These are phyloP conservation scores for Stygiomarasmius scandens DNA, from an alignment of 1,284 basidiomycete species.

Conservation along the genomic window DNA sequence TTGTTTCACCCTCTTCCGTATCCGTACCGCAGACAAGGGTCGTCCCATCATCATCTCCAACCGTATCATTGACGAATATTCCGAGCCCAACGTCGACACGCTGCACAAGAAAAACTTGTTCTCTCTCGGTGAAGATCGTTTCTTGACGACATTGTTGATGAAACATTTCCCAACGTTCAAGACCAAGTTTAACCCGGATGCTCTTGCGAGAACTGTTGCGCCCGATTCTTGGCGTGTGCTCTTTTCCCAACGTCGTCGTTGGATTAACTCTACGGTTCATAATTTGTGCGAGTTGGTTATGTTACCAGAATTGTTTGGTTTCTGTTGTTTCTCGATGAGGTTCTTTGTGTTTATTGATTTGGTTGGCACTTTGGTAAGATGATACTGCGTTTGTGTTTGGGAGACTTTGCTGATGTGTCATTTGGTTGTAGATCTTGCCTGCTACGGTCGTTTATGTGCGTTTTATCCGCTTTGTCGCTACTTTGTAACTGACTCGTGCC, in stretches of 20 bases:
- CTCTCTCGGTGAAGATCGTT: conserved; percentile 96
- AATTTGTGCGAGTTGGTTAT: conserved; percentile 93
- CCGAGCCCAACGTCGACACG: conserved; percentile 90
- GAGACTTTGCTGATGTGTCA: conserved; percentile 10
- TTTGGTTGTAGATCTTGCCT: conserved; percentile 88
- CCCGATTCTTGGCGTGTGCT: conserved; percentile 89
- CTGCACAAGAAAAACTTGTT: conserved; percentile 97
- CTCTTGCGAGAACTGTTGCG: conserved; percentile 87
- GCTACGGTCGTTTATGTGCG: conserved; percentile 91
- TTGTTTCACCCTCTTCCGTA: conserved; percentile 96
- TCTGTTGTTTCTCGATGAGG: conserved; percentile 98
- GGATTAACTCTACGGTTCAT: conserved; percentile 99
- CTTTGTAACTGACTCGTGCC: conserved; percentile 12
- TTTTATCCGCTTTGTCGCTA: conserved; percentile 17
- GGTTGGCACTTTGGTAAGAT: conserved; percentile 80
- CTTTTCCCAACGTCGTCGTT: conserved; percentile 91
- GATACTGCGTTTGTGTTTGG: not conserved
- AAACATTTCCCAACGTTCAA: conserved; percentile 97
- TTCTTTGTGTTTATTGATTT: conserved; percentile 97
- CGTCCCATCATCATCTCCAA: conserved; percentile 96
- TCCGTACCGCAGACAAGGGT: conserved; percentile 95
- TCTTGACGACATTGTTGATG: conserved; percentile 91
- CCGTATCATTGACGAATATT: conserved; percentile 94
- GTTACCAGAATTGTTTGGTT: conserved; percentile 90
- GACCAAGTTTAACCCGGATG: conserved; percentile 92